Evolutionary conservation across 805 yeast species (phyloP).

Genomic region (Wickerhamiella domercqiae): DNA sequence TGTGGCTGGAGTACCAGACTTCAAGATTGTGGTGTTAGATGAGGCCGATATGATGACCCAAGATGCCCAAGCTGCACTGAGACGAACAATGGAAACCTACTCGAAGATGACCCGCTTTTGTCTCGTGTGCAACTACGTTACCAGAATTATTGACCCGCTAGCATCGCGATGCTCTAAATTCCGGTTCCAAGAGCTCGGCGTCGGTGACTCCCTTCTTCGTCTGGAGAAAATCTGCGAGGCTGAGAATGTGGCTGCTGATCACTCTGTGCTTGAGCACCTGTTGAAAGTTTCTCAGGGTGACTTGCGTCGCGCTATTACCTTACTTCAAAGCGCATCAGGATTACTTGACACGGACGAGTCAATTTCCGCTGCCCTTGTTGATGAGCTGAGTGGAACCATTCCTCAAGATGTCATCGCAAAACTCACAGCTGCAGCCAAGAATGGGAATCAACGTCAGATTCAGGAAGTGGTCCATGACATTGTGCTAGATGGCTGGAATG

Average conservation of each 20-base stretch:
- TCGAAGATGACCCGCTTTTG: constrained; percentile 87
- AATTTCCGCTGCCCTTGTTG: constrained; percentile 34
- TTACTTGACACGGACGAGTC: constrained; percentile 28
- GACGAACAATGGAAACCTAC: constrained; percentile 56
- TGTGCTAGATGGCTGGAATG: constrained; percentile 62
- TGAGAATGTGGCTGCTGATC: constrained; percentile 29
- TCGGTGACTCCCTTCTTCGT: constrained; percentile 52
- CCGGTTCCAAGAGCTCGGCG: constrained; percentile 67
- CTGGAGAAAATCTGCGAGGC: constrained; percentile 42
- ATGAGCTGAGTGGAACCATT: constrained; percentile 67
- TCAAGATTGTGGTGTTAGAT: constrained; percentile 79
- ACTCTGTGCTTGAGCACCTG: constrained; percentile 47
- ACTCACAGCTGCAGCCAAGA: constrained; percentile 27
- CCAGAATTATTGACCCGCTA: constrained; percentile 89
- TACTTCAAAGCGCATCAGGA: constrained; percentile 55
- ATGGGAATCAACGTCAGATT: constrained; percentile 18
- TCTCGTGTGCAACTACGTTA: constrained; percentile 87
- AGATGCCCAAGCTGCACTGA: constrained; percentile 83
- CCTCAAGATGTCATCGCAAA: constrained; percentile 33
- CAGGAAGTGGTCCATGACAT: constrained; percentile 33
- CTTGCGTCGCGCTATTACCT: constrained; percentile 81
- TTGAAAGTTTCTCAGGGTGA: constrained; percentile 75
- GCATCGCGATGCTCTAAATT: constrained; percentile 95
- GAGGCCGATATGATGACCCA: constrained; percentile 95
- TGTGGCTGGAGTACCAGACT: constrained; percentile 75